These are phyloP conservation scores for Backusella liffmaniae DNA, from an alignment of 192 early-diverging fungal species.

Conservation along the genomic window DNA sequence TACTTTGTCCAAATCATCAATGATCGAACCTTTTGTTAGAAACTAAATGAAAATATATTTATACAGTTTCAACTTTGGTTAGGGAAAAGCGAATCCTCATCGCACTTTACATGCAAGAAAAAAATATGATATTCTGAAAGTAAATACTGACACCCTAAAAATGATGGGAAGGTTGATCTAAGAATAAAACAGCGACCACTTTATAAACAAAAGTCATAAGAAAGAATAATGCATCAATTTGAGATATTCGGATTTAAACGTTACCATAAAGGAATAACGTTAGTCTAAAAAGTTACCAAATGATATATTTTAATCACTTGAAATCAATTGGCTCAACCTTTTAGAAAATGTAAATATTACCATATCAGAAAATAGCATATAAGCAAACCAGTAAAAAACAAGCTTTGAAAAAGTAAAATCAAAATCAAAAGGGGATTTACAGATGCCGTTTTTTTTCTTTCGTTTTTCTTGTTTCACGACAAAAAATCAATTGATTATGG, in stretches of 20 bases:
- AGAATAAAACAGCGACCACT: too few relatives aligned
- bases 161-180: too few relatives aligned
- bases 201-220: too few relatives aligned
- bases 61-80: too few relatives aligned
- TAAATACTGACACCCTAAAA: too few relatives aligned
- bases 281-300: not conserved
- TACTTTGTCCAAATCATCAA: not conserved
- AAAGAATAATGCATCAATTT: too few relatives aligned
- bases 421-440: not conserved
- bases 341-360: not conserved
- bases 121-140: too few relatives aligned
- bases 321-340: not conserved
- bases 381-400: not conserved
- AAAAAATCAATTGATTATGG: not conserved
- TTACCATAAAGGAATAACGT: not conserved
- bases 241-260: too few relatives aligned
- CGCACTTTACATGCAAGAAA: too few relatives aligned
- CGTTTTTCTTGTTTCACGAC: not conserved
- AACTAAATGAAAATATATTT: not conserved
- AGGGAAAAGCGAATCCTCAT: too few relatives aligned
- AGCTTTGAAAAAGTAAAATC: not conserved
- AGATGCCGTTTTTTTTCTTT: not conserved
- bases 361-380: not conserved
- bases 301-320: not conserved
- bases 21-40: not conserved